Base-by-base conservation (phyloP, 2,329 filamentous ascomycete species). In the Dactylellina parvicollis region DNA sequence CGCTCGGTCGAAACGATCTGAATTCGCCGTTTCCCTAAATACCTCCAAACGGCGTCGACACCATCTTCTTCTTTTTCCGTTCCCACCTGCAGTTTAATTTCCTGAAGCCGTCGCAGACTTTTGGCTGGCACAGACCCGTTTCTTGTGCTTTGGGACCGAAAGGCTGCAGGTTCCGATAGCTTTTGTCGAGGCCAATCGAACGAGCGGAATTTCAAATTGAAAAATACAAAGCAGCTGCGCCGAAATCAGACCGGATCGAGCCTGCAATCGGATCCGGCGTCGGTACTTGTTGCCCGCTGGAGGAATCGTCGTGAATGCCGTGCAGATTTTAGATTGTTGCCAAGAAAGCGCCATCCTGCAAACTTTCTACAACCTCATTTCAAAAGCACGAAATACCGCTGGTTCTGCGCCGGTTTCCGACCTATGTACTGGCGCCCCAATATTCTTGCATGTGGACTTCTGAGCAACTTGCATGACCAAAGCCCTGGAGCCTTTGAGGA, bases 21-120 rank as follows among this genome's bases (percentile, higher is more conserved):
- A 49, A 38, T 44, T 71, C 66, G 57, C 57, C 66, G 57, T 71
- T 64, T 54, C 32, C 44, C 57, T 52, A 3, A 14, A 18, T 52
- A 40, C 34, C n/a, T n/a, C n/a, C 10, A 22, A 62, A 57, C 42
- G 57, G 66, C 42, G 57, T 30, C 52, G 57, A 50, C 49, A 64
- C 50, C 46, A 52, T 54, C 22, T 28, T 38, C 32, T 32, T 55
- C 3, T 22, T 18, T 64, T 52, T 30, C 34, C 44, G 10, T 24
- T 46, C 36, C 24, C 49, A 34, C 56, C 32, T 62, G 50, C 57
- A 57, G 44, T 36, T 22, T 64, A 50, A 62, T 55, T 55, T 64
- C 66, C 66, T 56, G 40, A 20, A 34, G 30, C 40, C 50, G 57
- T 49, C 57, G 42, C 49, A 70, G 38, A 50, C 20, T 55, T 70